Conservation (phyloP, 768 basidiomycete species). For the Mycena leptocephala region DNA sequence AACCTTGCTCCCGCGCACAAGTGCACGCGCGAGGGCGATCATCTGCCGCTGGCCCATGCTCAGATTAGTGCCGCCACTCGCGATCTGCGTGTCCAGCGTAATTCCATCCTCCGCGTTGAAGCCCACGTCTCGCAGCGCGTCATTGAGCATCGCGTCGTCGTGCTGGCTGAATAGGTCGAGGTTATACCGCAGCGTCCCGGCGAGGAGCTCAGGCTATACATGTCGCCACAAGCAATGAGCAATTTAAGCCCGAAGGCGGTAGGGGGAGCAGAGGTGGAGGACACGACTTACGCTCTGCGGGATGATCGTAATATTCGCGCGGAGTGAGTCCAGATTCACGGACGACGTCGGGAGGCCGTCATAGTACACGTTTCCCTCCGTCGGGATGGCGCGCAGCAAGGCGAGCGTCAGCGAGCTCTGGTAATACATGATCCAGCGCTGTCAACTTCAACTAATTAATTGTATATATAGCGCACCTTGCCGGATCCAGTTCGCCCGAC, state of each 20-base stretch:
- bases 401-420: slow-evolving; percentile 72
- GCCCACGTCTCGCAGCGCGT: slow-evolving; percentile 54
- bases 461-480: slow-evolving; percentile 49
- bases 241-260: not conserved
- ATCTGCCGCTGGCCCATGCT: slow-evolving; percentile 48
- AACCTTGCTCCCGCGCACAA: slow-evolving; percentile 69
- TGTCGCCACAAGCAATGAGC: not conserved
- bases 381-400: slow-evolving; percentile 71
- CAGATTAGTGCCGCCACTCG: slow-evolving; percentile 63
- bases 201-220: slow-evolving; percentile 53
- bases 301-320: slow-evolving; percentile 75
- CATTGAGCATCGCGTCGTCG: slow-evolving; percentile 57
- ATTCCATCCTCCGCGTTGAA: slow-evolving; percentile 40
- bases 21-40: slow-evolving; percentile 67
- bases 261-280: not conserved
- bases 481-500: slow-evolving; percentile 64
- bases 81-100: slow-evolving; percentile 57
- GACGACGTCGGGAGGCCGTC: slow-evolving; percentile 66
- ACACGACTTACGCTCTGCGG: slow-evolving; percentile 63
- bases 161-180: slow-evolving; percentile 63
- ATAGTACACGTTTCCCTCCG: slow-evolving; percentile 70
- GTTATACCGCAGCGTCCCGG: slow-evolving; percentile 61
- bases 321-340: slow-evolving; percentile 70
- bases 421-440: not conserved
- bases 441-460: not conserved